phyloP scores from a whole-genome alignment of 2,329 filamentous ascomycete genomes.

The Magnaporthiopsis rhizophila region DNA sequence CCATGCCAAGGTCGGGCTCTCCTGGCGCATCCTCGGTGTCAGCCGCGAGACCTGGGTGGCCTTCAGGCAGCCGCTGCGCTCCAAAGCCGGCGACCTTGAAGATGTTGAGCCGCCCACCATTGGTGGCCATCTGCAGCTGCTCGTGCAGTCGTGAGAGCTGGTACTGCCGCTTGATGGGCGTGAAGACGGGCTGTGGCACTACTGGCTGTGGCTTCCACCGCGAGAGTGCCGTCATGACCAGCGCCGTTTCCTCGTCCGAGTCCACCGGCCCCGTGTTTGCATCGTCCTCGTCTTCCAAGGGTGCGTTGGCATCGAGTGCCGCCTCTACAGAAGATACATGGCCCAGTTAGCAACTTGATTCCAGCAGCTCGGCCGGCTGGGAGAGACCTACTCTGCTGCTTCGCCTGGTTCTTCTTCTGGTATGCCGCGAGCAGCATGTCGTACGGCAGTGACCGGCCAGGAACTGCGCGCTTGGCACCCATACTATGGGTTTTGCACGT shows the following conservation, averaged over 20 bases:
- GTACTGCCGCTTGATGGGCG: constrained; percentile 55
- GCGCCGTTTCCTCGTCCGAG: constrained; percentile 86
- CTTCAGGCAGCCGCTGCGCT: constrained; percentile 44
- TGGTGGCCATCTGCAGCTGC: constrained; percentile 58
- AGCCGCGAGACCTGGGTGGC: constrained; percentile 37
- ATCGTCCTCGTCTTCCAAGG: constrained; percentile 78
- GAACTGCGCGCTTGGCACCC: constrained; percentile 85
- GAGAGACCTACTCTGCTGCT: constrained; percentile 72
- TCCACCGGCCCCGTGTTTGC: constrained; percentile 75
- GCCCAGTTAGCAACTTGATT: constrained; percentile 11
- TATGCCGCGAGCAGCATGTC: constrained; percentile 85
- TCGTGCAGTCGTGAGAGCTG: constrained; percentile 55
- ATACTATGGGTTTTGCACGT: constrained; percentile 96
- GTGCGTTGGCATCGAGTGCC: constrained; percentile 88
- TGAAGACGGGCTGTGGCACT: constrained; percentile 55
- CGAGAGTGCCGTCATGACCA: constrained; percentile 74
- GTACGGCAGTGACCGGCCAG: constrained; percentile 79
- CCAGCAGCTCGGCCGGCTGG: not conserved
- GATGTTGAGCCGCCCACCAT: constrained; percentile 57
- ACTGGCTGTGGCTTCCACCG: constrained; percentile 73
- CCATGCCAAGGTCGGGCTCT: constrained; percentile 38
- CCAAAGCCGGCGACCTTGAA: constrained; percentile 53
- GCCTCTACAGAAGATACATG: constrained; percentile 53
- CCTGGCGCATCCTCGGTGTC: constrained; percentile 48
- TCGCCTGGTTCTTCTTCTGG: constrained; percentile 97